phyloP scores from a whole-genome alignment of 2,329 filamentous ascomycete genomes.

The Sarocladiaceae sp. region DNA sequence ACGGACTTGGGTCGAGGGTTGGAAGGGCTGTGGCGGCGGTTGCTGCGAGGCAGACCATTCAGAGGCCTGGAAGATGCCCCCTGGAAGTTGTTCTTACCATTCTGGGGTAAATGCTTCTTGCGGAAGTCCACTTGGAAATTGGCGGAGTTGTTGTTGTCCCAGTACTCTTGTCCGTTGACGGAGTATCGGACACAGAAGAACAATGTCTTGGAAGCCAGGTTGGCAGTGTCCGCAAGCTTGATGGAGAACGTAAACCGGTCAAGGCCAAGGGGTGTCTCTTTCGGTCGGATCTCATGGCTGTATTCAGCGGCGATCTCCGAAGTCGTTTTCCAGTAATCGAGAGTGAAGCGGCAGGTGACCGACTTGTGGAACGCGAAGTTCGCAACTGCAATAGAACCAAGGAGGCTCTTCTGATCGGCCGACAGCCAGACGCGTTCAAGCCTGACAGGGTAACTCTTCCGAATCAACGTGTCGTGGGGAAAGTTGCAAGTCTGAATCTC shows the following conservation, averaged over 20 bases:
- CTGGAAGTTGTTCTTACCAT: conserved; percentile 48
- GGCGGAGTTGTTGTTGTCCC: conserved; percentile 84
- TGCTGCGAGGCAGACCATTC: conserved; percentile 61
- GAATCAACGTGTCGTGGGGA: conserved; percentile 47
- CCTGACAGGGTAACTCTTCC: conserved; percentile 62
- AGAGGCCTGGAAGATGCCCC: conserved; percentile 43
- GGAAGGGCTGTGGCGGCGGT: conserved; percentile 40
- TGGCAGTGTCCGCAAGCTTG: conserved; percentile 82
- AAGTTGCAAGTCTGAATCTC: conserved; percentile 84
- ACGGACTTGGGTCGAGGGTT: conserved; percentile 47
- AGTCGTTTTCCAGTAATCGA: conserved; percentile 98
- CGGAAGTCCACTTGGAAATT: conserved; percentile 95
- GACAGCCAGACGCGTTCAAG: conserved; percentile 86
- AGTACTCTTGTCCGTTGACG: conserved; percentile 78
- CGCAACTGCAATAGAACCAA: conserved; percentile 77
- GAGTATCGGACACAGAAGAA: conserved; percentile 87
- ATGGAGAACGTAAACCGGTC: conserved; percentile 94
- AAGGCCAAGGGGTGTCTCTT: conserved; percentile 58
- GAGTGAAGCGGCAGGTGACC: conserved; percentile 87
- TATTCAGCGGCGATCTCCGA: conserved; percentile 91
- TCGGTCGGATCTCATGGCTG: conserved; percentile 67
- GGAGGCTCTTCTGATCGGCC: conserved; percentile 74
- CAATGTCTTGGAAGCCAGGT: conserved; percentile 87
- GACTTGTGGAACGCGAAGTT: conserved; percentile 87
- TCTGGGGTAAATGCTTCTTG: conserved; percentile 64